Percentiles rank a stretch among this genome's conserved stretches.
phyloP scores from a whole-genome alignment of 2,329 filamentous ascomycete species.

The Ophiostoma australiae region DNA sequence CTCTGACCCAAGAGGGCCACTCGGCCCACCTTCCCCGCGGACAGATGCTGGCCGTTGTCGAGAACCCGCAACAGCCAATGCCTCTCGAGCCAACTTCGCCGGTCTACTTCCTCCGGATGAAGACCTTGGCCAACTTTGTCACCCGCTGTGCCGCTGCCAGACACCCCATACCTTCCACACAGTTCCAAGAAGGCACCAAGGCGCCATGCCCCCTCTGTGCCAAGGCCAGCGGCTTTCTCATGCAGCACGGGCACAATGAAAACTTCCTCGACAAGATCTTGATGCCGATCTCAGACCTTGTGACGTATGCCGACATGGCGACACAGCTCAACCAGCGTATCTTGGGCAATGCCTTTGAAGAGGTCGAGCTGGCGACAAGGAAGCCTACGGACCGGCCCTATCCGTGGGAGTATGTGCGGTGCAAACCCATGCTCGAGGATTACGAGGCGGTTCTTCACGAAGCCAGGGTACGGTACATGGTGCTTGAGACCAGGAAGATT shows the following conservation, averaged over 20 bases:
- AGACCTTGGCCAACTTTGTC: neutral
- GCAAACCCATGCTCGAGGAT: neutral
- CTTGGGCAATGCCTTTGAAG: neutral
- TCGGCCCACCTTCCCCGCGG: neutral
- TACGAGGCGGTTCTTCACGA: neutral
- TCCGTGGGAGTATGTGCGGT: neutral
- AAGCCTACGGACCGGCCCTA: neutral
- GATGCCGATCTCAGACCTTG: neutral
- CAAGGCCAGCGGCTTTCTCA: neutral
- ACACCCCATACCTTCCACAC: neutral
- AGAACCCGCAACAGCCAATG: neutral
- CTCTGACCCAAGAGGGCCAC: neutral
- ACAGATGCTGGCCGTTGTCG: neutral
- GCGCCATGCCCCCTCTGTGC: neutral
- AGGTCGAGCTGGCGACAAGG: neutral
- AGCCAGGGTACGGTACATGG: neutral
- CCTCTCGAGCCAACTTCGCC: constrained; percentile 7
- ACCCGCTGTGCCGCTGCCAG: neutral
- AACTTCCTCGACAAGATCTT: neutral
- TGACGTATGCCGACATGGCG: neutral
- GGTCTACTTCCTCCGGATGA: neutral
- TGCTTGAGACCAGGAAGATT: neutral
- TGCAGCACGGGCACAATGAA: neutral
- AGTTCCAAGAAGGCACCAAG: neutral
- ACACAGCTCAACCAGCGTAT: neutral